Percentiles rank a stretch among this genome's conserved stretches.
These are phyloP conservation scores for Auxenochlorella pyrenoidosa DNA, from an alignment of 139 green algal genomes.

Conservation along the genomic window DNA sequence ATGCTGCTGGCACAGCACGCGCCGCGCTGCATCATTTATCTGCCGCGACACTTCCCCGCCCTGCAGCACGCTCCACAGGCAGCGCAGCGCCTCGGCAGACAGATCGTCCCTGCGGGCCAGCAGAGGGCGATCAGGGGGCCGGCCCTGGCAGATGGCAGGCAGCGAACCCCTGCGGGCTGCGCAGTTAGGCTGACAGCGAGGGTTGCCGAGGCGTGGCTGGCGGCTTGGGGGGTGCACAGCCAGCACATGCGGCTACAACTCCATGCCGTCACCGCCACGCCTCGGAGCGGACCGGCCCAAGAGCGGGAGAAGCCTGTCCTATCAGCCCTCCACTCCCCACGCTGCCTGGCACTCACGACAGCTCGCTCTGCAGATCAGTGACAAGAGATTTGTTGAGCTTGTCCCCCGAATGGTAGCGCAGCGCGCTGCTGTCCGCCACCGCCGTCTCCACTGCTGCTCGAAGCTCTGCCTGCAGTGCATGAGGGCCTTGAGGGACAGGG, in stretches of 20 bases:
- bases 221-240: no score
- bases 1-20: neutral
- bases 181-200: no score
- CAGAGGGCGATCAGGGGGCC: neutral
- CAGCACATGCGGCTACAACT: no score
- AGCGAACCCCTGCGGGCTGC: neutral
- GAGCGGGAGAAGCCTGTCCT: neutral
- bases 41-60: neutral
- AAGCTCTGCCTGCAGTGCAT: neutral
- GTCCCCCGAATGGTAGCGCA: neutral
- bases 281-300: no score
- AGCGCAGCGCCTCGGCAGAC: neutral
- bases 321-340: neutral
- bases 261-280: no score
- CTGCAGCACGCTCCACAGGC: conserved; percentile 23
- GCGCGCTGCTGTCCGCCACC: neutral
- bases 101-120: neutral
- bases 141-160: neutral
- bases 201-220: neutral
- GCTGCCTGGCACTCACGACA: neutral
- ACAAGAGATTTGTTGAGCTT: neutral
- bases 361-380: neutral
- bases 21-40: neutral
- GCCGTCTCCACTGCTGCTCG: neutral
- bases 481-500: no score